Evolutionary conservation across 1,284 basidiomycete species (phyloP), one percentile per base, ranked within the genome.

Genomic region (Vanrija humicola): DNA sequence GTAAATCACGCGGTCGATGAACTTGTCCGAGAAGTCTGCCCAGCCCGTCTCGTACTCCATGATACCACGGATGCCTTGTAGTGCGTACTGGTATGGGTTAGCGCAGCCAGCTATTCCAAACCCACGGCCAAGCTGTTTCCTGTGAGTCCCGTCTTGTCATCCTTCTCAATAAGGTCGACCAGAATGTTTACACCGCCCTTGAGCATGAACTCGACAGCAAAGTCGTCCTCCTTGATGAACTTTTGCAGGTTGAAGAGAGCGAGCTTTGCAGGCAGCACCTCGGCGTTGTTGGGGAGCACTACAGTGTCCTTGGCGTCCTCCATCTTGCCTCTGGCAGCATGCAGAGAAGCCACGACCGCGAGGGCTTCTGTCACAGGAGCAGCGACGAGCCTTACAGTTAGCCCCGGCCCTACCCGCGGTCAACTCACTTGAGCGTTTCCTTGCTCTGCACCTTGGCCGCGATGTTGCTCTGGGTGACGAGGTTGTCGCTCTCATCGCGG

Each of bases 391-490:
- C 74, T 75, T 53, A 21, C 9, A 6, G 46, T 52, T 23, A 38
- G 44, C 43, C 18, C 5, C 18, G 1, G 45, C 16, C 28, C 29
- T 44, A n/a, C 10, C 19, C 14, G 16, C 21, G 9, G 21, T 3
- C n/a, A 25, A 82, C 84, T 66, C 68, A 92, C 90, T 86, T 91
- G 54, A 94, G 79, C 62, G 87, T 84, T 52, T 82, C 83, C 72
- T 89, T 90, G 52, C 81, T 81, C 75, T 84, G 85, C 59, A 93
- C 90, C 78, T 88, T 90, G 77, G 83, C 69, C 84, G 82, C 68
- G 90, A 77, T 72, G 89, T 95, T 71, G 59, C 90, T 87, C 68
- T 92, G 90, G 25, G 92, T 95, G n/a, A 98, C 86, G 46, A 97
- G 78, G 66, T 89, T 88, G 63, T 92, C 89, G 26, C 81, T 83